Evolutionary conservation across 257 asterid species (phyloP), one percentile per base, ranked within the genome.

Genomic region (Solanum chilense): DNA sequence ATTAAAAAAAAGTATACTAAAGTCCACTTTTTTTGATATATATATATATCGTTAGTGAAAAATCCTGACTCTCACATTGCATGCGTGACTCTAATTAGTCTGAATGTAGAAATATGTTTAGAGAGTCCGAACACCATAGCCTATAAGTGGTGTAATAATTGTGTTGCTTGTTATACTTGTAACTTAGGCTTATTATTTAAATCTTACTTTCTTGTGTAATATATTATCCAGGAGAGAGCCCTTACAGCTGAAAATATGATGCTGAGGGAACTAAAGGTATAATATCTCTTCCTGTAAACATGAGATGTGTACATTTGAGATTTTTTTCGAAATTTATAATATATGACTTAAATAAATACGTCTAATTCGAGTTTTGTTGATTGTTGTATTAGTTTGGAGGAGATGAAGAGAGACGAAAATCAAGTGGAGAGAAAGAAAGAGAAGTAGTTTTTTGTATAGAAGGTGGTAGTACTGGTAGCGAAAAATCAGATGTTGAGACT

Each of bases 401-500:
- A 21, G 25, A 74, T 12, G 87, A 90, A 83, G 69, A 89, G 47
- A 88, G 66, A 80, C 44, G 29, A 83, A 82, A 85, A 74, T 62
- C 92, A 41, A 91, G 84, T n/a, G 92, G 87, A 62, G 94, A 91
- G 77, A 86, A 76, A 44, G 94, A 87, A 20, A 23, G 64, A 69
- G 88, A 49, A 14, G 85, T 58, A 52, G 82, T 68, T 3, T 12
- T 69, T 12, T 85, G 91, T 20, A 70, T 91, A 27, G 98, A 93
- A 27, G 92, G 92, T 3, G 91, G 91, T 5, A 94, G 96, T 69
- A 42, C 45, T 42, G 45, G 23, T 52, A 52, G 62, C 62, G 98
- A 94, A 83, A 91, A 92, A 68, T 93, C 95, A 39, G 98, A 95
- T 52, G 98, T 96, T 82, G 98, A 95, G 92, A 96, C 99, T 10